These are phyloP conservation scores for Gastrolobium bilobum DNA, from an alignment of 306 rosid species.

Conservation along the genomic window DNA sequence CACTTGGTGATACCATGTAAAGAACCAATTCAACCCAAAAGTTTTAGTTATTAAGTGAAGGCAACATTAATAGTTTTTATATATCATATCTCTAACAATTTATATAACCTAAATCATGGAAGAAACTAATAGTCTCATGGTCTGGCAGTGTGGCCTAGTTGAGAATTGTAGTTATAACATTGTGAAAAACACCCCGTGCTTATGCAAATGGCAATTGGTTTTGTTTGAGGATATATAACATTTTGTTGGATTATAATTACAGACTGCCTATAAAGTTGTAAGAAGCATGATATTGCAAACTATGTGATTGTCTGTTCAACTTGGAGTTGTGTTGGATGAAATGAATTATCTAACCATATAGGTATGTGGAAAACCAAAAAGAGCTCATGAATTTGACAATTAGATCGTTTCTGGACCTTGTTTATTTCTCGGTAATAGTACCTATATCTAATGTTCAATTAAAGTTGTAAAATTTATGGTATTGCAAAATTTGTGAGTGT, in stretches of 20 bases:
- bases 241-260: constrained; percentile 7
- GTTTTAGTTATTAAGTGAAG: too few species aligned
- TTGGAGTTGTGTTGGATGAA: background rate
- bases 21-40: too few species aligned
- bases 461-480: constrained; percentile 7
- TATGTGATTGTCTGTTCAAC: background rate
- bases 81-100: background rate
- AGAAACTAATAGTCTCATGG: background rate
- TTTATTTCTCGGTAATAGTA: background rate
- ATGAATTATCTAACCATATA: background rate
- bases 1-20: too few species aligned
- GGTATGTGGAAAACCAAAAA: background rate
- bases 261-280: background rate
- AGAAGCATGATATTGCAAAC: constrained; percentile 6
- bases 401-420: background rate
- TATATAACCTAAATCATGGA: constrained; percentile 8
- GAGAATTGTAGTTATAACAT: background rate
- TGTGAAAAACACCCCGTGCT: constrained; percentile 14
- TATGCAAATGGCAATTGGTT: constrained; percentile 14
- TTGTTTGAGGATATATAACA: background rate
- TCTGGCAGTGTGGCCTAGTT: background rate
- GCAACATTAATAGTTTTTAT: too few species aligned
- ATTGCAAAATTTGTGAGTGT: background rate
- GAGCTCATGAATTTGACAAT: background rate
- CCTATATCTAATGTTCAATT: background rate